phyloP scores from a whole-genome alignment of 2,329 filamentous ascomycete genomes.

The Coleophoma crateriformis region DNA sequence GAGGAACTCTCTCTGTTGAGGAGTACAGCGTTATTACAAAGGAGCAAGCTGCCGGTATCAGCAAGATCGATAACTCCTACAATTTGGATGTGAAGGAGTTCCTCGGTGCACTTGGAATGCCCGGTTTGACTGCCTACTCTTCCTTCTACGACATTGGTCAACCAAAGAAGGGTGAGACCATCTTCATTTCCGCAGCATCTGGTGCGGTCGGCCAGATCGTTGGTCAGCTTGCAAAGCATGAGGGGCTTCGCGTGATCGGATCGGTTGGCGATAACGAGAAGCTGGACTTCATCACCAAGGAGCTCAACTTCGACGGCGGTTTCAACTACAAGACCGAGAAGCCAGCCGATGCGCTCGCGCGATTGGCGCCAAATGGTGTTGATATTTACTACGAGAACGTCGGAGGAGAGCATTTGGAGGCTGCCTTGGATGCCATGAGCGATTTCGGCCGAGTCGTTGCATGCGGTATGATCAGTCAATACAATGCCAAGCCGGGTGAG shows the following conservation, averaged over 20 bases:
- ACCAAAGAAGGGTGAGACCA: slow-evolving; percentile 72
- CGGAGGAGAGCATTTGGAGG: slow-evolving; percentile 68
- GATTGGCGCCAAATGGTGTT: slow-evolving; percentile 65
- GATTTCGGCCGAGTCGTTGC: slow-evolving; percentile 56
- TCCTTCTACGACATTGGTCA: slow-evolving; percentile 70
- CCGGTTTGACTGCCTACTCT: slow-evolving; percentile 69
- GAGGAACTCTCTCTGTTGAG: slow-evolving; percentile 51
- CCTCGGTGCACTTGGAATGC: slow-evolving; percentile 73
- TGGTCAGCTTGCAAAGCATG: slow-evolving; percentile 72
- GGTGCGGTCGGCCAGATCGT: slow-evolving; percentile 73
- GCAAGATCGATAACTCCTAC: slow-evolving; percentile 64
- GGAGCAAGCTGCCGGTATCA: slow-evolving; percentile 32
- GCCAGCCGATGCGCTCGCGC: slow-evolving; percentile 54
- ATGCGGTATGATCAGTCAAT: slow-evolving; percentile 63
- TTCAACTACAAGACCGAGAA: slow-evolving; percentile 81
- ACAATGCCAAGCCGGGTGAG: slow-evolving; percentile 50
- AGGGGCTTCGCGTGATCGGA: slow-evolving; percentile 68
- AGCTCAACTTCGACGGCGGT: slow-evolving; percentile 64
- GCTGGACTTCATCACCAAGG: slow-evolving; percentile 66
- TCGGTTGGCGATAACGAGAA: slow-evolving; percentile 74
- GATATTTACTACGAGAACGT: slow-evolving; percentile 83
- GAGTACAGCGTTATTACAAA: slow-evolving; percentile 58
- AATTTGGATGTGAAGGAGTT: slow-evolving; percentile 62
- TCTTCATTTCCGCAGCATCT: slow-evolving; percentile 70
- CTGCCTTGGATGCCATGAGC: slow-evolving; percentile 59